Base-by-base conservation (phyloP, 2,329 filamentous ascomycete genomes). In the Pseudogymnoascus sp. region DNA sequence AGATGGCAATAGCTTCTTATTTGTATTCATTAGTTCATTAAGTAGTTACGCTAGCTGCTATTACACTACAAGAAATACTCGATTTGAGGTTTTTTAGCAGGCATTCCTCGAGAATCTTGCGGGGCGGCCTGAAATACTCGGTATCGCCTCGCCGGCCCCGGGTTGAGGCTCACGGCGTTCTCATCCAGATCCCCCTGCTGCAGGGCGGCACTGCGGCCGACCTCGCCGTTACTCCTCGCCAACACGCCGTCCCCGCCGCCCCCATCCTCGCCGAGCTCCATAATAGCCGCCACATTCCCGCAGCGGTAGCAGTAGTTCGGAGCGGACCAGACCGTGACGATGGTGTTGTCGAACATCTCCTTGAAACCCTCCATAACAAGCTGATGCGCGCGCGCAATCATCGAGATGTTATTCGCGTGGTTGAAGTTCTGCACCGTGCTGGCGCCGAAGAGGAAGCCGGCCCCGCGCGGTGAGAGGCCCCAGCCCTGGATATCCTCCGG, bases 281-380 rank as follows among this genome's bases (percentile, higher is more conserved):
- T 79, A 64, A 99, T 93, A 0, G 95, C 93, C 0, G 95, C 95
- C 11, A 99, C 93, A 71, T 97, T 97, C 63, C 93, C 93, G 72
- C 93, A 97, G 67, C 91, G 86, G 77, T 97, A 97, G 78, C 93
- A 97, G 80, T 97, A 97, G 75, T 97, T 97, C 0, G 93, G 93
- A 8, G 93, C 93, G 0, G 90, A 96, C 93, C 95, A 99, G n/a
- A 99, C 95, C 0, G 95, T 99, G 45, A 97, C 95, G 67, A 99
- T 97, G 59, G 87, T 91, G 12, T 87, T 89, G 73, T 96, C 91
- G 72, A 97, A 99, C 93, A 97, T 97, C 75, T 97, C 95, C 78
- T 97, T 97, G 77, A 97, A 99, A 0, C 95, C 95, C 75, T 99
- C 95, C 95, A 97, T 99, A 68, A 99, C 95, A 21, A 99, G 86